Percentiles rank a stretch among this genome's conserved stretches.
Evolutionary conservation across 345 rosid species (phyloP).

Genomic region (Populus deltoides): DNA sequence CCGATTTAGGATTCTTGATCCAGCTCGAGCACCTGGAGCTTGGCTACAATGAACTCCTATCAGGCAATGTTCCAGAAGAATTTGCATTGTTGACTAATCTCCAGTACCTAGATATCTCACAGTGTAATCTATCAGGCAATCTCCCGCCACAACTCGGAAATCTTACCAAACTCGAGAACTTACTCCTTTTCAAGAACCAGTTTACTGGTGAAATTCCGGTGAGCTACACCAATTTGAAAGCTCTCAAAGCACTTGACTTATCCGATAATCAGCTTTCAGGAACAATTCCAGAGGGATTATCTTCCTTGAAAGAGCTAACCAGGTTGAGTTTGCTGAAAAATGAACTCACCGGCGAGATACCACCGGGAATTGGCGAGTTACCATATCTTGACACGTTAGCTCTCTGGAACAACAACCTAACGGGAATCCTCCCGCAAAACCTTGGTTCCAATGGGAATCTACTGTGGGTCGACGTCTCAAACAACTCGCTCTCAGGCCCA

Average conservation of each 20-base stretch:
- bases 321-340: constrained; percentile 66
- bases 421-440: constrained; percentile 65
- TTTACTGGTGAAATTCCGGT: constrained; percentile 67
- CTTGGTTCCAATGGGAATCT: constrained; percentile 74
- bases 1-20: constrained; percentile 52
- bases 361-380: constrained; percentile 58
- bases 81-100: constrained; percentile 50
- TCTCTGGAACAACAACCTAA: constrained; percentile 71
- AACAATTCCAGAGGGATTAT: constrained; percentile 50
- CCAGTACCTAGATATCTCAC: constrained; percentile 62
- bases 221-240: constrained; percentile 46
- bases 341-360: constrained; percentile 55
- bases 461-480: constrained; percentile 59
- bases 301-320: constrained; percentile 50
- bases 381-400: constrained; percentile 51
- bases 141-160: constrained; percentile 59
- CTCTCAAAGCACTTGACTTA: constrained; percentile 57
- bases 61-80: constrained; percentile 65
- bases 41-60: constrained; percentile 63
- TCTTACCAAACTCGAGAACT: constrained; percentile 50
- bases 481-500: constrained; percentile 68
- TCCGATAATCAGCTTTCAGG: constrained; percentile 73
- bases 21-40: constrained; percentile 71
- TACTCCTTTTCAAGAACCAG: constrained; percentile 55
- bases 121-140: constrained; percentile 59